These are phyloP conservation scores for Phytophthora uliginosa DNA, from an alignment of 352 stramenopile genomes.

Conservation along the genomic window DNA sequence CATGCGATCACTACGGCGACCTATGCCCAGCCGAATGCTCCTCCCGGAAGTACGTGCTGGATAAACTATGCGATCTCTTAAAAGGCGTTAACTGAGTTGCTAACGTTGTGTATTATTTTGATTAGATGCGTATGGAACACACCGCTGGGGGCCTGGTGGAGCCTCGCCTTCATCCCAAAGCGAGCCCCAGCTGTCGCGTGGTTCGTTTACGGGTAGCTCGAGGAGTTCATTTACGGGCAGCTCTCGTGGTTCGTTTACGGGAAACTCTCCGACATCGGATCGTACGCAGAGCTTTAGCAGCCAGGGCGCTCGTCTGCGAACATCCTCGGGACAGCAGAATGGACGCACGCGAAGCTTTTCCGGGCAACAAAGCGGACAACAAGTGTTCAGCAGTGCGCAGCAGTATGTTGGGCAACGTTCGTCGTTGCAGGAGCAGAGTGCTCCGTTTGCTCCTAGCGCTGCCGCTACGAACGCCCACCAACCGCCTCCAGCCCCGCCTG, in stretches of 20 bases:
- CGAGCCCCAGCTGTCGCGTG: slow-evolving; percentile 32
- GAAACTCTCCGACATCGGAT: slow-evolving; percentile 24
- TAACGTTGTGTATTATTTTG: slow-evolving; percentile 6
- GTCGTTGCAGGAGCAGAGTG: slow-evolving; percentile 37
- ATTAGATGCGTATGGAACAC: slow-evolving; percentile 66
- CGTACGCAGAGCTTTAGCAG: slow-evolving; percentile 37
- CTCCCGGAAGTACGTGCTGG: slow-evolving; percentile 43
- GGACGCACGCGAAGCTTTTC: slow-evolving; percentile 39
- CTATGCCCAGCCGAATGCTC: slow-evolving; percentile 52
- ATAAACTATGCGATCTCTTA: not conserved
- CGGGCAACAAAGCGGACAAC: slow-evolving; percentile 33
- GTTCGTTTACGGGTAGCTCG: slow-evolving; percentile 33
- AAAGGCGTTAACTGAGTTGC: not conserved
- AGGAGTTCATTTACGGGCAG: slow-evolving; percentile 32
- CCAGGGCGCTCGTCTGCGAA: slow-evolving; percentile 24
- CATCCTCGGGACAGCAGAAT: slow-evolving; percentile 33
- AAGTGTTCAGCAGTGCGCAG: slow-evolving; percentile 22
- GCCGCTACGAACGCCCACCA: slow-evolving; percentile 19
- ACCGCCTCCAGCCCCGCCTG: slow-evolving; percentile 29
- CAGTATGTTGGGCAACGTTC: slow-evolving; percentile 36
- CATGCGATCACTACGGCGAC: slow-evolving; percentile 45
- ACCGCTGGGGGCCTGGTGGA: slow-evolving; percentile 73
- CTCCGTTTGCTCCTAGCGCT: slow-evolving; percentile 13
- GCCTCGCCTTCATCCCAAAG: slow-evolving; percentile 46
- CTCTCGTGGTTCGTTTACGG: slow-evolving; percentile 32